Evolutionary conservation across 2,329 filamentous ascomycete genomes (phyloP).

Genomic region (Hymenoscyphus albidus): DNA sequence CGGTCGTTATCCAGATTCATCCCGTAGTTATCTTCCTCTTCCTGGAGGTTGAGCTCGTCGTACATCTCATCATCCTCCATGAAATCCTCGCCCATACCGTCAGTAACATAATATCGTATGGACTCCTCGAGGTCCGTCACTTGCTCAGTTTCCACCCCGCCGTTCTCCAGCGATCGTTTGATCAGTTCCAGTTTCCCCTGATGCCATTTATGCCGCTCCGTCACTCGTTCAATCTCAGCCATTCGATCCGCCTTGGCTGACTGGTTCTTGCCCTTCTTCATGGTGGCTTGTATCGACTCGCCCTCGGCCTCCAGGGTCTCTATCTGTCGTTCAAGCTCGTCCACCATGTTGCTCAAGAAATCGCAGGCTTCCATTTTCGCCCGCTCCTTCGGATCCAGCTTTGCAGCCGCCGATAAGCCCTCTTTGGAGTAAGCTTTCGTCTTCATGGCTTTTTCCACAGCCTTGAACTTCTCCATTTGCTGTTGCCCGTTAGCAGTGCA

Average conservation of each 20-base stretch:
- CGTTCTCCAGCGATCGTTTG: conserved; percentile 86
- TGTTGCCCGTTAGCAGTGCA: conserved; percentile 42
- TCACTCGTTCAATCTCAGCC: conserved; percentile 75
- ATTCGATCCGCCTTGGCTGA: conserved; percentile 79
- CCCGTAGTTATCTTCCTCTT: conserved; percentile 86
- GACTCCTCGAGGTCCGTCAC: conserved; percentile 86
- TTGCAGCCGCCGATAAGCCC: conserved; percentile 83
- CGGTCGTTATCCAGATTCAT: conserved; percentile 77
- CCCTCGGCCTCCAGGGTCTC: conserved; percentile 88
- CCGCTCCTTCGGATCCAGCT: conserved; percentile 95
- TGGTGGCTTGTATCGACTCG: conserved; percentile 77
- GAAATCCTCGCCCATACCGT: conserved; percentile 84
- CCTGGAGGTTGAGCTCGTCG: conserved; percentile 86
- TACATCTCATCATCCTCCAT: conserved; percentile 94
- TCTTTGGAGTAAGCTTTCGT: conserved; percentile 99
- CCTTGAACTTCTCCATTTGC: conserved; percentile 99
- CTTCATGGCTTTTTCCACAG: conserved; percentile 99
- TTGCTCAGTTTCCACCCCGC: conserved; percentile 79
- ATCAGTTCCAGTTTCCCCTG: conserved; percentile 88
- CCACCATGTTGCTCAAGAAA: conserved; percentile 82
- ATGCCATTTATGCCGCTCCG: conserved; percentile 96
- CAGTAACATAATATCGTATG: conserved; percentile 92
- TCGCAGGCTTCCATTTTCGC: conserved; percentile 86
- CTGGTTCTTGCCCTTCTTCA: conserved; percentile 95
- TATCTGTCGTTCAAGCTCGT: conserved; percentile 90